Evolutionary conservation across 805 yeast genomes (phyloP), one percentile per base, ranked within the genome.

Genomic region (Suhomyces sp.): DNA sequence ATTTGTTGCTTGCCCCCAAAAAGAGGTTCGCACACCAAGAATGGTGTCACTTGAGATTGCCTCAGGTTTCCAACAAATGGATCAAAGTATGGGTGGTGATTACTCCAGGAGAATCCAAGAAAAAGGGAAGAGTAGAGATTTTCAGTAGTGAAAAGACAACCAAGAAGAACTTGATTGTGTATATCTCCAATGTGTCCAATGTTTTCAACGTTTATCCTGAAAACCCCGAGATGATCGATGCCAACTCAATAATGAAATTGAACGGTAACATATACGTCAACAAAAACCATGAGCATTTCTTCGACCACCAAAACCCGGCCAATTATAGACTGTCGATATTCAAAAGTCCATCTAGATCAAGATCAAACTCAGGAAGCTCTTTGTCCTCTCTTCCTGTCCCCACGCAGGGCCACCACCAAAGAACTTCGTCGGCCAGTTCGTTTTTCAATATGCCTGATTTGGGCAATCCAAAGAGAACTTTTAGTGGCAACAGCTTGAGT

Each of bases 1-100:
- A 84, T 59, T 81, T 85, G 1, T 69, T 85, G 17, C 69, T 85
- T 56, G 77, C 82, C 5, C 66, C 66, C 46, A 79, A 79, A 44
- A 78, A 76, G 54, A 74, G 81, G 54, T 78, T 71, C 57, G 61
- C 75, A 4, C 74, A 76, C 55, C 78, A 69, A 46, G 90, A 85
- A 60, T 84, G 88, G 87, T 81, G 84, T 63, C 80, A 82, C 61
- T 64, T 85, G 57, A 71, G 87, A 54, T 78, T 85, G 58, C 86
- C 86, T 9, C 82, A 80, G 54, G 70, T 83, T 44, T 78, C 82
- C 46, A 76, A 76, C 57, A 80, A 81, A 60, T 85, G 89, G 89
- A 62, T 82, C 31, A 75, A 79, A 58, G 82, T 84, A 56, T 82
- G 66, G 52, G 72, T 81, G 56, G 81, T 76, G 2, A 71, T 83